These are phyloP conservation scores for Phlebiopsis gigantea DNA, from an alignment of 768 basidiomycete genomes.

Conservation along the genomic window DNA sequence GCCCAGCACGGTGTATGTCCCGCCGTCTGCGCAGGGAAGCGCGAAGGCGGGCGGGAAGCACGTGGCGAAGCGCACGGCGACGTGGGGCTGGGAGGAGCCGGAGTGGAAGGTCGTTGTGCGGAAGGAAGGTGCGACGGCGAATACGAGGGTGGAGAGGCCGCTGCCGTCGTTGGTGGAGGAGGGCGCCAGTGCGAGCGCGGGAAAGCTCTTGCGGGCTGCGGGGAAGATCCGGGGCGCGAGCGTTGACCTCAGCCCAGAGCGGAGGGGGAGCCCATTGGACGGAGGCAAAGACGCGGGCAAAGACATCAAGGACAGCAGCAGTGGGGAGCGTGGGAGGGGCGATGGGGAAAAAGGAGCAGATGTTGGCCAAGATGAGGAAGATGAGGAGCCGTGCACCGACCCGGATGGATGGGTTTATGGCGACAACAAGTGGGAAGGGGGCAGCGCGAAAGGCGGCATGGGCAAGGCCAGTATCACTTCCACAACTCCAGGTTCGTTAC, in stretches of 20 bases:
- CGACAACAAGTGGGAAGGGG: slow-evolving; percentile 92
- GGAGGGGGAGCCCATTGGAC: slow-evolving; percentile 10
- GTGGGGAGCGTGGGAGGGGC: neutral
- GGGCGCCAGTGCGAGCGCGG: slow-evolving; percentile 31
- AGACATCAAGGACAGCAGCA: slow-evolving; percentile 32
- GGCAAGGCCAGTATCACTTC: slow-evolving; percentile 54
- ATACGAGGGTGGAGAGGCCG: slow-evolving; percentile 54
- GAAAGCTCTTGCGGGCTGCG: slow-evolving; percentile 49
- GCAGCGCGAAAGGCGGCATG: slow-evolving; percentile 72
- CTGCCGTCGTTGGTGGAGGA: slow-evolving; percentile 42
- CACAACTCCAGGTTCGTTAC: neutral
- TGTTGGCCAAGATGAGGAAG: slow-evolving; percentile 24
- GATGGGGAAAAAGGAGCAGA: slow-evolving; percentile 9
- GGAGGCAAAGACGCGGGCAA: slow-evolving; percentile 1
- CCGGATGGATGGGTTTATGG: slow-evolving; percentile 90
- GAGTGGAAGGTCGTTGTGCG: slow-evolving; percentile 81
- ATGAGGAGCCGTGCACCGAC: slow-evolving; percentile 64
- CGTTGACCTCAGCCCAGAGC: slow-evolving; percentile 16
- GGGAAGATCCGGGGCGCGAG: slow-evolving; percentile 38
- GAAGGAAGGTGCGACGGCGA: slow-evolving; percentile 43
- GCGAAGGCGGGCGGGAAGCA: slow-evolving; percentile 26
- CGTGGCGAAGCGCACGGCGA: slow-evolving; percentile 64
- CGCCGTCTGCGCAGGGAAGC: neutral
- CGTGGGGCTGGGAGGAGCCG: slow-evolving; percentile 86
- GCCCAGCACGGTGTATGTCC: slow-evolving; percentile 51